Base-by-base conservation (phyloP, 495 filamentous ascomycete genomes). In the Aspergillus cristatus region DNA sequence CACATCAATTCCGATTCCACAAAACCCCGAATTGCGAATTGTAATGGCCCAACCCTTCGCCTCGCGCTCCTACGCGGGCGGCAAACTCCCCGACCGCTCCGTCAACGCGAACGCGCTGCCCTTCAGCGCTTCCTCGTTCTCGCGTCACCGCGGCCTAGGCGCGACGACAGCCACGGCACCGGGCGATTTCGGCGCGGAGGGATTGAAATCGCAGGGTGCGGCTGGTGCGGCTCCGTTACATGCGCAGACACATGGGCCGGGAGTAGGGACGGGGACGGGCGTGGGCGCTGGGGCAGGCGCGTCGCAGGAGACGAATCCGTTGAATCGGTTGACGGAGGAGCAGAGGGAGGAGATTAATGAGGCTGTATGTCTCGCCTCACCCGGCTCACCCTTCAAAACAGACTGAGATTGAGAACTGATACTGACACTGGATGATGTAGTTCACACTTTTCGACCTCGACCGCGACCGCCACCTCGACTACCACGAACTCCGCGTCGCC, bases 361-460 rank as follows among this genome's bases (percentile, higher is more conserved):
- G 69, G 88, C 86, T 40, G 86, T 90, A 73, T 48, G 78, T 61
- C n/a, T n/a, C n/a, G n/a, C n/a, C 11, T 1, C 3, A 38, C 18
- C 10, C n/a, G n/a, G n/a, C n/a, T n/a, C n/a, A n/a, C n/a, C n/a
- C n/a, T n/a, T n/a, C n/a, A n/a, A n/a, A n/a, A n/a, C n/a, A n/a
- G n/a, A n/a, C n/a, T n/a, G n/a, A n/a, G n/a, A n/a, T n/a, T n/a
- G n/a, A n/a, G n/a, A n/a, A n/a, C n/a, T n/a, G n/a, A n/a, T n/a
- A n/a, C n/a, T n/a, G n/a, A n/a, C n/a, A n/a, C n/a, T n/a, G n/a
- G n/a, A n/a, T n/a, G 6, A 26, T 26, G 6, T 26, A 96, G 89
- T 96, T 97, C 66, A 79, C 77, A 38, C 83, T 97, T 56, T 97
- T 97, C 70, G 90, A 97, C 62, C 83, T 94, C 41, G 91, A 97